A percentile compares a stretch with the other conserved stretches of the same genome.
phyloP scores from a whole-genome alignment of 345 rosid genomes.

The Stellera chamaejasme region DNA sequence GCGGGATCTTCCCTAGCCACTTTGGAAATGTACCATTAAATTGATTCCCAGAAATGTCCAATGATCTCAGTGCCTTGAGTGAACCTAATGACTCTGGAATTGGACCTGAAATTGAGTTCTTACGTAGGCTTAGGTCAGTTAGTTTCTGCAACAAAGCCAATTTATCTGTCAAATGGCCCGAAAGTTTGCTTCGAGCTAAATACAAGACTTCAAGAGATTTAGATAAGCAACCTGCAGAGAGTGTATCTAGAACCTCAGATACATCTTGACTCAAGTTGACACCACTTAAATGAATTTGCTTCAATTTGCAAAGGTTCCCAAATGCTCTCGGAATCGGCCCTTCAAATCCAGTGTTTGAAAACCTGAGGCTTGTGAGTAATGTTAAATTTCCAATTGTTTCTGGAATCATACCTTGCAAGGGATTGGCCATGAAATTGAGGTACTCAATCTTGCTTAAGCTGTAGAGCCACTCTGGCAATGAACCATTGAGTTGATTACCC shows the following conservation, averaged over 20 bases:
- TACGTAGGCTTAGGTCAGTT: not conserved
- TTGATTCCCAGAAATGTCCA: slow-evolving; percentile 10
- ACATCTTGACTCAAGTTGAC: not conserved
- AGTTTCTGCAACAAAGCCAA: slow-evolving; percentile 8
- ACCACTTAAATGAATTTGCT: not conserved
- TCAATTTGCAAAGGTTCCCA: slow-evolving; percentile 9
- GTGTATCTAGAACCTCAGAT: not conserved
- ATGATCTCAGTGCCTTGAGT: slow-evolving; percentile 3
- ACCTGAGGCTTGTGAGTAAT: not conserved
- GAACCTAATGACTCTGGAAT: slow-evolving; percentile 11
- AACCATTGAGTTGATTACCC: slow-evolving; percentile 6
- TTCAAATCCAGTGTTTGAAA: not conserved
- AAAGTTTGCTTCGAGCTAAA: slow-evolving; percentile 4
- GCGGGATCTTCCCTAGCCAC: slow-evolving; percentile 7
- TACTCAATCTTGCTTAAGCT: slow-evolving; percentile 12
- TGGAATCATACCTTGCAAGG: slow-evolving; percentile 17
- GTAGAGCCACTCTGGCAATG: slow-evolving; percentile 13
- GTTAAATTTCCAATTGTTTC: not conserved
- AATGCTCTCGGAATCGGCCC: not conserved
- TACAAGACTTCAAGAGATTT: not conserved
- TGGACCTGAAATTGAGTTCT: slow-evolving; percentile 16
- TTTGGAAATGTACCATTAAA: slow-evolving; percentile 15
- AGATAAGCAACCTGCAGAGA: slow-evolving; percentile 1
- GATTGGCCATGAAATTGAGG: slow-evolving; percentile 2
- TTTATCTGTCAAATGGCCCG: slow-evolving; percentile 14